These are phyloP conservation scores for Taphrina populina DNA, from an alignment of 1,139 yeast species.

Conservation along the genomic window DNA sequence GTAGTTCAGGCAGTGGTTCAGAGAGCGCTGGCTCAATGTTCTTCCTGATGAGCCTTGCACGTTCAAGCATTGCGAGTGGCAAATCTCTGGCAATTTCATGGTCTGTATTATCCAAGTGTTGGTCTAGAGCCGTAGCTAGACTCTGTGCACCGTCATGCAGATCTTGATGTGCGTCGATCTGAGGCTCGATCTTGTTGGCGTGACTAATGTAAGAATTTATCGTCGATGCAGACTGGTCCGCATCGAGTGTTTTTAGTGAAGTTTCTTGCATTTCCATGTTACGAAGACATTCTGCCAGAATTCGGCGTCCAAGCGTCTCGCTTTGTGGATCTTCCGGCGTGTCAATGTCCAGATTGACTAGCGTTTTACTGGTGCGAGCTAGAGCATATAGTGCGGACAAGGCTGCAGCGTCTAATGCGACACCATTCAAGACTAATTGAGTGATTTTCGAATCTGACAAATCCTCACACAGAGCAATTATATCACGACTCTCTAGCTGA, in stretches of 20 bases:
- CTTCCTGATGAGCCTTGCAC: conserved; percentile 24
- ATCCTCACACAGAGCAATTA: conserved; percentile 11
- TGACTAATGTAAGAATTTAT: not conserved
- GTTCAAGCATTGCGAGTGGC: conserved; percentile 17
- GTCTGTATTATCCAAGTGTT: conserved; percentile 11
- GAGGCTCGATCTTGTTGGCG: not conserved
- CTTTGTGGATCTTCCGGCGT: conserved; percentile 6
- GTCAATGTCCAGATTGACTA: conserved; percentile 23
- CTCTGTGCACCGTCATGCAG: conserved; percentile 22
- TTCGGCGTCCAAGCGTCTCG: conserved; percentile 10
- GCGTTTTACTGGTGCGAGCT: conserved; percentile 19
- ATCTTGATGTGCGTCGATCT: conserved; percentile 10
- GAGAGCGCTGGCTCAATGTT: conserved; percentile 27
- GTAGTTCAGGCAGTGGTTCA: conserved; percentile 12
- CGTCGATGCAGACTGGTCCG: not conserved
- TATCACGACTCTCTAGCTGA: conserved; percentile 5
- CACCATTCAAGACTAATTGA: conserved; percentile 4
- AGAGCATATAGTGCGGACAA: conserved; percentile 22
- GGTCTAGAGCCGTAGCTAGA: conserved; percentile 27
- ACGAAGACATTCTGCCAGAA: conserved; percentile 21
- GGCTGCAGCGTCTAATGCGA: conserved; percentile 10
- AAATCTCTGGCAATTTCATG: conserved; percentile 5
- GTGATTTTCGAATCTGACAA: conserved; percentile 14
- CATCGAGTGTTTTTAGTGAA: not conserved
- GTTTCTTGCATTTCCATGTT: conserved; percentile 20